Evolutionary conservation across 441 rosid genomes (phyloP), one percentile per base, ranked within the genome.

Genomic region (Arabidopsis lyrata): DNA sequence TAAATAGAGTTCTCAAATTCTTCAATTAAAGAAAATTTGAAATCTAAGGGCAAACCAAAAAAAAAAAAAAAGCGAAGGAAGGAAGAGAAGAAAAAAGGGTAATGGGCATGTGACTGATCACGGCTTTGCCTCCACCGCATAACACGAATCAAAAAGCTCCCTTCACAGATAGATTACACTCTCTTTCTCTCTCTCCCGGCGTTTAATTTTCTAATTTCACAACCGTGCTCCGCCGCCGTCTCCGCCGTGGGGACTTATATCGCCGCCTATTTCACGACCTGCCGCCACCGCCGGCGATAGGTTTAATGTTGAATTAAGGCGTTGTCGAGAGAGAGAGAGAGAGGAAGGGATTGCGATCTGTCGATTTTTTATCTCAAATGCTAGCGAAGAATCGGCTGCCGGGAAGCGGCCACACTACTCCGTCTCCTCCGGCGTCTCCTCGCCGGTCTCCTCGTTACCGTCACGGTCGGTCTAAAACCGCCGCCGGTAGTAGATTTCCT

Each of bases 371-470:
- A 2, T 47, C 6, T 49, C 87, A 84, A 85, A 95, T 95, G 99
- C 98, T 85, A 69, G 86, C 97, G 7, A 82, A 88, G 77, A 91
- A 66, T 67, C 83, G 97, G 76, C 72, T 89, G 70, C 91, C 97
- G 31, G 85, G 89, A 82, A 91, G 95, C 90, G 97, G 96, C 85
- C 96, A 87, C 88, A 74, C 83, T 10, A 86, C 97, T 15, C 99
- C 98, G 0, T 93, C 99, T 2, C 98, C 98, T 13, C 99, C 96
- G 7, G 83, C 85, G n/a, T 91, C 99, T 29, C 98, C 98, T 18
- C 83, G 86, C 55, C 93, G 97, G 8, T 95, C 97, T 18, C 99
- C 98, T 8, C 83, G 92, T 14, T 88, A 84, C 81, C 94, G 96
- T 27, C 92, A 77, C 78, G 76, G 85, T 34, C 86, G 88, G 32